Percentiles rank a stretch among this genome's conserved stretches.
Evolutionary conservation across 2,329 filamentous ascomycete species (phyloP).

Genomic region (Alternaria panax): DNA sequence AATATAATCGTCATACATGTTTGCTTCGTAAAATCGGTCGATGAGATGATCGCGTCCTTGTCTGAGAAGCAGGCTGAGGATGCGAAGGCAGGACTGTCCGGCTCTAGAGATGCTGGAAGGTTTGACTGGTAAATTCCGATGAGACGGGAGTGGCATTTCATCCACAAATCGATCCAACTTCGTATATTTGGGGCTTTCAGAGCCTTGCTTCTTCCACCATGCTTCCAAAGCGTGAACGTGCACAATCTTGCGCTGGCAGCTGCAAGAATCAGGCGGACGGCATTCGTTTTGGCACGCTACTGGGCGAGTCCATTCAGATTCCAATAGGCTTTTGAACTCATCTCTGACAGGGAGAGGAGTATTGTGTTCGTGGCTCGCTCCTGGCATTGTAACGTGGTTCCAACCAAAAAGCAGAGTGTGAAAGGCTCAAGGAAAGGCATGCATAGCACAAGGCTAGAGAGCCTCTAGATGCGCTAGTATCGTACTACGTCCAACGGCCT

Average conservation of each 20-base stretch:
- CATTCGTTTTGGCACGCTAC: constrained; percentile 6
- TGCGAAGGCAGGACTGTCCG: background rate
- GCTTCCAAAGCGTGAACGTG: constrained; percentile 12
- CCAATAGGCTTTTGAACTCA: background rate
- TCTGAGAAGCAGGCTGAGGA: background rate
- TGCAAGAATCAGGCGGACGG: background rate
- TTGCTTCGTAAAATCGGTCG: background rate
- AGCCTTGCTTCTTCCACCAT: constrained; percentile 15
- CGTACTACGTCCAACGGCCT: background rate
- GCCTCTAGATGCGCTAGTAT: background rate
- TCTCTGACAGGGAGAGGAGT: background rate
- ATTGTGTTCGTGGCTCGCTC: background rate
- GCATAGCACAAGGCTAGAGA: background rate
- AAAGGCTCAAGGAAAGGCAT: background rate
- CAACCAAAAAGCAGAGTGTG: constrained; percentile 9
- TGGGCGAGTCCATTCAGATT: background rate
- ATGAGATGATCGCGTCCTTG: background rate
- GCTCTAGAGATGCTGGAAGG: rapidly evolving
- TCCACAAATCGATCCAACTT: background rate
- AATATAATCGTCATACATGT: background rate
- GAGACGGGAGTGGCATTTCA: background rate
- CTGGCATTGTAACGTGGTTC: constrained; percentile 12
- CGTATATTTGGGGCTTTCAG: background rate
- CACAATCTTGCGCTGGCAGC: constrained; percentile 13
- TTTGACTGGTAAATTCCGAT: background rate